Percentiles rank a stretch among this genome's conserved stretches.
Evolutionary conservation across 164 flowering plant genomes (phyloP).

Genomic region (Dillenia turbinata): DNA sequence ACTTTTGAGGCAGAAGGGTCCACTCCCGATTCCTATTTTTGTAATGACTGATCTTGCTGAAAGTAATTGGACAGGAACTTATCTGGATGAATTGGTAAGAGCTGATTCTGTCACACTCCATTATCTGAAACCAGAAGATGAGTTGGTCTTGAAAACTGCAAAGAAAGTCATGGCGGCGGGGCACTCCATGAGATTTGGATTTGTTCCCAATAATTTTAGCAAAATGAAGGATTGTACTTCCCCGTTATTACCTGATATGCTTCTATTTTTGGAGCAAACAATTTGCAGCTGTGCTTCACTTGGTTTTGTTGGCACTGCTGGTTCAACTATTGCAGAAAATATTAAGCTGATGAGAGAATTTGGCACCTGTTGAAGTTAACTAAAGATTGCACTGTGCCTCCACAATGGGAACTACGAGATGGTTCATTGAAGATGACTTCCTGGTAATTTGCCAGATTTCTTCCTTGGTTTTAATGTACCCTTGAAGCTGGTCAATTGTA

Average conservation of each 20-base stretch:
- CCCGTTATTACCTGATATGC: constrained; percentile 48
- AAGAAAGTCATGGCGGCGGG: constrained; percentile 38
- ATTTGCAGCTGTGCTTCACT: constrained; percentile 90
- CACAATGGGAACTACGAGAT: too few species aligned
- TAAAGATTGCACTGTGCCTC: too few species aligned
- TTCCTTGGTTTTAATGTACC: too few species aligned
- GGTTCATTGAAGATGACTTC: too few species aligned
- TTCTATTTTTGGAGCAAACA: constrained; percentile 70
- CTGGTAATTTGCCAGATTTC: too few species aligned
- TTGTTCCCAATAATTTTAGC: constrained; percentile 15
- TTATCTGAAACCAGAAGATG: constrained; percentile 46
- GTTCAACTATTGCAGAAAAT: constrained; percentile 89
- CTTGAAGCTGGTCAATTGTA: too few species aligned
- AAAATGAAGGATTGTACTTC: constrained; percentile 26
- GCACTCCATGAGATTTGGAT: constrained; percentile 33
- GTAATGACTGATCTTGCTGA: constrained; percentile 96
- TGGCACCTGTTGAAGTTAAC: constrained; percentile 28
- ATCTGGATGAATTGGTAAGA: constrained; percentile 66
- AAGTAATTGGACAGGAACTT: constrained; percentile 74
- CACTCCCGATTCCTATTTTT: constrained; percentile 58
- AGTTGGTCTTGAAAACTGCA: constrained; percentile 48
- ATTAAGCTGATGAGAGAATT: constrained; percentile 72
- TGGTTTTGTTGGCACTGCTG: constrained; percentile 93
- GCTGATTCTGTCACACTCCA: constrained; percentile 46
- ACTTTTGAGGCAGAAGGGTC: constrained; percentile 29